Conservation (phyloP, 108 stramenopile genomes). For the Skeletonema menzelii region DNA sequence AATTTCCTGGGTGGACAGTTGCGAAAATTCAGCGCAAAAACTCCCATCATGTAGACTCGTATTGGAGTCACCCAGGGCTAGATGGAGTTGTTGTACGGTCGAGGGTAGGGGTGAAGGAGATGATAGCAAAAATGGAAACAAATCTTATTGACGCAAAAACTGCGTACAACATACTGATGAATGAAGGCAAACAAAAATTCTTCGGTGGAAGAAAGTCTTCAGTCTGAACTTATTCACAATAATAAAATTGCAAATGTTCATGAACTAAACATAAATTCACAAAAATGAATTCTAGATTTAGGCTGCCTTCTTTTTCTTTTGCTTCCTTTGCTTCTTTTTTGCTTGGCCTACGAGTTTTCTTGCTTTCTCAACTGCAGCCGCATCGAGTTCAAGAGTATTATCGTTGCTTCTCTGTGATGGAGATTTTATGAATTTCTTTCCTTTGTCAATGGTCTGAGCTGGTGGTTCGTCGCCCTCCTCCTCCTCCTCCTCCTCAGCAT, state of each 20-base stretch:
- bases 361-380: conserved; percentile 57
- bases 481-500: neutral
- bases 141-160: neutral
- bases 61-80: conserved; percentile 22
- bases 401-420: neutral
- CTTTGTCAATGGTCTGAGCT: neutral
- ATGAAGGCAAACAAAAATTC: neutral
- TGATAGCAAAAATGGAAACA: conserved; percentile 8
- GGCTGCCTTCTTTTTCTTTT: conserved; percentile 47
- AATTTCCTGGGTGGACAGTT: conserved; percentile 28
- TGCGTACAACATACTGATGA: neutral
- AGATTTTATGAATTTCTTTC: neutral
- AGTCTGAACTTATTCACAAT: neutral
- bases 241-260: neutral
- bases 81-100: conserved; percentile 14
- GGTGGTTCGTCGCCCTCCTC: neutral
- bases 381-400: conserved; percentile 40
- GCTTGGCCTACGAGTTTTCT: conserved; percentile 59
- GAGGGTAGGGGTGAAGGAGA: conserved; percentile 7
- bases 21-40: conserved; percentile 3
- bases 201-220: neutral
- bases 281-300: neutral
- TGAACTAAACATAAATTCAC: conserved; percentile 1
- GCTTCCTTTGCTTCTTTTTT: conserved; percentile 58
- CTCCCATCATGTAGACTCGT: conserved; percentile 5